Percentiles rank a stretch among this genome's conserved stretches.
Evolutionary conservation across 148 eudicot species (phyloP).

Genomic region (Heliosperma pusillum): DNA sequence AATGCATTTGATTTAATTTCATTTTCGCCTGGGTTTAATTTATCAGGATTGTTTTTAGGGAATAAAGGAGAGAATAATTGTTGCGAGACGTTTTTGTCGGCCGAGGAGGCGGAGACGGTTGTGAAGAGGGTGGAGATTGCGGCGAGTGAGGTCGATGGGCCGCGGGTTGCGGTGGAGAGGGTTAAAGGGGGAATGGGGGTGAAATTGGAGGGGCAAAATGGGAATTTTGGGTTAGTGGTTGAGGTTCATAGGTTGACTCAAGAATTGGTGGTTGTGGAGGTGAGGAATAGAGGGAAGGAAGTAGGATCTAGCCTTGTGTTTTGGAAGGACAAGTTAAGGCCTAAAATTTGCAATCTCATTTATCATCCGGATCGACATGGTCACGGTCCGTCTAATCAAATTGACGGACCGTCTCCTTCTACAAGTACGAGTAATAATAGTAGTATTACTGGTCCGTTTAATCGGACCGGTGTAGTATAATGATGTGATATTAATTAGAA

Average conservation of each 20-base stretch:
- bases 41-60: slow-evolving; percentile 53
- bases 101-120: slow-evolving; percentile 40
- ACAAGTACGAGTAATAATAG: neutral
- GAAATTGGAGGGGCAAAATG: slow-evolving; percentile 44
- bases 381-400: neutral
- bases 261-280: slow-evolving; percentile 29
- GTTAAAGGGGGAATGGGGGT: slow-evolving; percentile 36
- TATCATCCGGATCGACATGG: neutral
- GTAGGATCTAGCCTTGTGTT: slow-evolving; percentile 27
- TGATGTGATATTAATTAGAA: neutral
- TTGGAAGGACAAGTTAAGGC: slow-evolving; percentile 29
- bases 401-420: neutral
- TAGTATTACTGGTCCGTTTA: neutral
- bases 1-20: slow-evolving; percentile 78
- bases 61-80: neutral
- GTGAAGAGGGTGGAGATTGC: slow-evolving; percentile 45
- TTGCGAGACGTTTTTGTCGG: slow-evolving; percentile 49
- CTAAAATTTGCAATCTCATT: slow-evolving; percentile 17
- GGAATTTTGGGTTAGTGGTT: slow-evolving; percentile 30
- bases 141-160: slow-evolving; percentile 39
- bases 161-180: slow-evolving; percentile 46
- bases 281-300: slow-evolving; percentile 23
- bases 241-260: slow-evolving; percentile 30
- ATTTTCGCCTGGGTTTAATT: slow-evolving; percentile 51
- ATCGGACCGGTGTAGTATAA: neutral